Conservation (phyloP, 305 asterid species). For the Petunia hybrid region DNA sequence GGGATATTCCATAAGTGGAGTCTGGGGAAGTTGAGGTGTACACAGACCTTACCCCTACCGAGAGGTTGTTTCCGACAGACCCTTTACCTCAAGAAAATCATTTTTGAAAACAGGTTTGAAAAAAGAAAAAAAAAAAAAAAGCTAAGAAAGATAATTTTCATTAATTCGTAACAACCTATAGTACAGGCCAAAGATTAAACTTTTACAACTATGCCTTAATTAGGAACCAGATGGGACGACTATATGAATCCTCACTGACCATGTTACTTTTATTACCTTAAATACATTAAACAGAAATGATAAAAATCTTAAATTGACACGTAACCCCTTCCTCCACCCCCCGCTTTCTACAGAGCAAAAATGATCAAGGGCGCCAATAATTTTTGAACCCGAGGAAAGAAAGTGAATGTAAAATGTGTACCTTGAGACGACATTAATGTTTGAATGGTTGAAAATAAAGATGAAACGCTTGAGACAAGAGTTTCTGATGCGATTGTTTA, state of each 20-base stretch:
- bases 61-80: no score
- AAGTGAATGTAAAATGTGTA: not conserved
- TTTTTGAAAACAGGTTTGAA: no score
- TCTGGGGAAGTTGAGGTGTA: no score
- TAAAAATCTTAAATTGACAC: not conserved
- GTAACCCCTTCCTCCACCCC: not conserved
- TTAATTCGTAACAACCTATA: not conserved
- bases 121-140: not conserved
- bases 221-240: no score
- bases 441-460: not conserved
- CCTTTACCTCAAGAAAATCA: no score
- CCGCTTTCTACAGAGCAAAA: no score
- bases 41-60: no score
- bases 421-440: conserved; percentile 19
- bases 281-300: not conserved
- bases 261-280: not conserved
- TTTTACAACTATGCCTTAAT: no score
- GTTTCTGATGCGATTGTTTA: not conserved
- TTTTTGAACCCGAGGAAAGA: not conserved
- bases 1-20: no score
- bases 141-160: not conserved
- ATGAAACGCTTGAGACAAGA: not conserved
- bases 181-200: not conserved
- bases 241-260: not conserved
- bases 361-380: not conserved